These are phyloP conservation scores for Conticribra weissflogii DNA, from an alignment of 108 stramenopile species.

Conservation along the genomic window DNA sequence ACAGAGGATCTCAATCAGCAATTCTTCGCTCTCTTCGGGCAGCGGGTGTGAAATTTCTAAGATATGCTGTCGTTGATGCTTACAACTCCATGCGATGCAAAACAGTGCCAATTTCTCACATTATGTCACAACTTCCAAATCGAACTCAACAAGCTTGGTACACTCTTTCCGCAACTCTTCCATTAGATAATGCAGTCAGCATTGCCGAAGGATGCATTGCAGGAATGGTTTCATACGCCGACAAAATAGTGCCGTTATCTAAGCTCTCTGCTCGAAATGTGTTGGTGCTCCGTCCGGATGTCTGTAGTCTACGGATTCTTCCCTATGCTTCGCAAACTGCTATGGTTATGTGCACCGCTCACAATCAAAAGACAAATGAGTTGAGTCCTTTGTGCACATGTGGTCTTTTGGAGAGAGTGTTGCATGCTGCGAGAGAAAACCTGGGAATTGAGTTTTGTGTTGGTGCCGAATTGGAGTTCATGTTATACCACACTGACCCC, in stretches of 20 bases:
- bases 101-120: slow-evolving; percentile 53
- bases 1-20: slow-evolving; percentile 39
- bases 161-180: not conserved
- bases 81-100: slow-evolving; percentile 42
- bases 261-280: slow-evolving; percentile 63
- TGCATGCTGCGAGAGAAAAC: slow-evolving; percentile 46
- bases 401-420: slow-evolving; percentile 56
- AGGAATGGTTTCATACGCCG: slow-evolving; percentile 62
- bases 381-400: slow-evolving; percentile 77
- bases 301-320: slow-evolving; percentile 61
- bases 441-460: slow-evolving; percentile 66
- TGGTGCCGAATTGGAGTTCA: slow-evolving; percentile 83
- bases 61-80: slow-evolving; percentile 67
- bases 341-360: slow-evolving; percentile 65
- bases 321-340: slow-evolving; percentile 79
- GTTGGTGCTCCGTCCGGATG: slow-evolving; percentile 63
- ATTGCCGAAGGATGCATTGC: slow-evolving; percentile 75
- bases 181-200: slow-evolving; percentile 44
- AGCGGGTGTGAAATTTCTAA: slow-evolving; percentile 78
- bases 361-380: slow-evolving; percentile 56
- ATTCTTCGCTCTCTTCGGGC: slow-evolving; percentile 68
- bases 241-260: slow-evolving; percentile 51
- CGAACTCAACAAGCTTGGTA: slow-evolving; percentile 2
- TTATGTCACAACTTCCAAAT: slow-evolving; percentile 18
- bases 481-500: slow-evolving; percentile 43